phyloP scores from a whole-genome alignment of 2,329 filamentous ascomycete genomes.

The Aspergillus clavatus region DNA sequence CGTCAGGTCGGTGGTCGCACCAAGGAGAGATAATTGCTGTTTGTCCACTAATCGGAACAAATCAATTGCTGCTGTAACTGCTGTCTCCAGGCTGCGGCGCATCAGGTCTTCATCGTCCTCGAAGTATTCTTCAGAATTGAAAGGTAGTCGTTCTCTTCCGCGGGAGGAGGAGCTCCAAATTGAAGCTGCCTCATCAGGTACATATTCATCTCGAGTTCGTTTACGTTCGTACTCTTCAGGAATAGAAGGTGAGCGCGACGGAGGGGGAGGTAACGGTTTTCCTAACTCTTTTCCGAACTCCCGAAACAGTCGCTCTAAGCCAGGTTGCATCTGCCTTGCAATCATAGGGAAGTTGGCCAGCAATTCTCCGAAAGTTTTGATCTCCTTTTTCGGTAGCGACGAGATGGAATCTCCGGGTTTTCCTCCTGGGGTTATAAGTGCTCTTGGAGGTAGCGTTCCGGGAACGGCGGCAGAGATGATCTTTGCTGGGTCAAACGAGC shows the following conservation, averaged over 20 bases:
- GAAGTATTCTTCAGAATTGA: slow-evolving; percentile 64
- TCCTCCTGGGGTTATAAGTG: slow-evolving; percentile 15
- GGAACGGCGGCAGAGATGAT: slow-evolving; percentile 61
- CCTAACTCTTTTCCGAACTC: slow-evolving; percentile 85
- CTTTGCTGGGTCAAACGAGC: slow-evolving; percentile 70
- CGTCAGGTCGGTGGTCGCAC: slow-evolving; percentile 88
- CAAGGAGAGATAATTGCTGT: slow-evolving; percentile 84
- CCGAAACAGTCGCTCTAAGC: slow-evolving; percentile 80
- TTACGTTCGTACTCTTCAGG: slow-evolving; percentile 51
- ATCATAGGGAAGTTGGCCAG: slow-evolving; percentile 93
- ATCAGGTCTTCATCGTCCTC: slow-evolving; percentile 91
- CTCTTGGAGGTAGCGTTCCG: slow-evolving; percentile 36
- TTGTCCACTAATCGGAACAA: slow-evolving; percentile 95
- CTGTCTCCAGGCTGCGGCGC: slow-evolving; percentile 81
- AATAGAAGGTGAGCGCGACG: slow-evolving; percentile 48
- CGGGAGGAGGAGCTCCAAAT: slow-evolving; percentile 33
- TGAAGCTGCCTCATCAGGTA: slow-evolving; percentile 37
- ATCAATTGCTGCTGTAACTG: slow-evolving; percentile 89
- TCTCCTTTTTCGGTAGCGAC: slow-evolving; percentile 69
- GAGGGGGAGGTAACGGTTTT: slow-evolving; percentile 73
- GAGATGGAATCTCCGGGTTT: slow-evolving; percentile 33
- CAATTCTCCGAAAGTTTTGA: slow-evolving; percentile 84
- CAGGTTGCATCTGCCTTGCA: slow-evolving; percentile 89
- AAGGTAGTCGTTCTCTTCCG: slow-evolving; percentile 39
- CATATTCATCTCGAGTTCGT: slow-evolving; percentile 28